Evolutionary conservation across 1,139 yeast genomes (phyloP), one percentile per base, ranked within the genome.

Genomic region (Yarrowia galli): DNA sequence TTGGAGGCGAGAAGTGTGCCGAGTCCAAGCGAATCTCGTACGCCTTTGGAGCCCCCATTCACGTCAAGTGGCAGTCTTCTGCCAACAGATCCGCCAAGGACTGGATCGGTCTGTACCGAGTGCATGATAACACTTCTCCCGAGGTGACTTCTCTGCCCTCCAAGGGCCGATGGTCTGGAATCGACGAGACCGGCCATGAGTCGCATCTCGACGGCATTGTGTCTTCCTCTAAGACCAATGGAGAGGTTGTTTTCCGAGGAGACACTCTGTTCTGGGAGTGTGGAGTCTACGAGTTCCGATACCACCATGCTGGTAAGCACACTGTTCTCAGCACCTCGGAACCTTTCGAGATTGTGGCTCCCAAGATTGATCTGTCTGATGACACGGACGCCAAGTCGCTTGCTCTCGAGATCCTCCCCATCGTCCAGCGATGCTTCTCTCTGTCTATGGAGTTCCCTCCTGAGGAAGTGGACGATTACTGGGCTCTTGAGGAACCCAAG

Each of bases 61-160:
- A 76, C 23, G 83, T 89, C 13, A 75, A 78, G 32, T 90, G 91
- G 89, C 77, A 78, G 28, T 16, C 65, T 2, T 56, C 65, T 0
- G 20, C 49, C 32, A 76, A 76, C 20, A 82, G 80, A 67, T 73
- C 80, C 36, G 71, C 74, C 5, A 82, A 81, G 65, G 96, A 90
- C 75, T 91, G 97, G 97, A 84, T 91, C 71, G 97, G 96, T 0
- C 79, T 91, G 63, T 91, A 91, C 78, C 85, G 85, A 68, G 83
- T 89, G 22, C 81, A 85, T 25, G 90, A 86, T 71, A 87, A 91
- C 23, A 81, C 82, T 56, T 85, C 90, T 12, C 81, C 87, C 67
- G 83, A 83, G 54, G 84, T 82, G 66, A 90, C 97, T 0, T 79
- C 84, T 58, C 80, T 87, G 25, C 82, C 92, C 16, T 88, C 95